Evolutionary conservation across 352 stramenopile species (phyloP).

Genomic region (Pythium scleroteichum): DNA sequence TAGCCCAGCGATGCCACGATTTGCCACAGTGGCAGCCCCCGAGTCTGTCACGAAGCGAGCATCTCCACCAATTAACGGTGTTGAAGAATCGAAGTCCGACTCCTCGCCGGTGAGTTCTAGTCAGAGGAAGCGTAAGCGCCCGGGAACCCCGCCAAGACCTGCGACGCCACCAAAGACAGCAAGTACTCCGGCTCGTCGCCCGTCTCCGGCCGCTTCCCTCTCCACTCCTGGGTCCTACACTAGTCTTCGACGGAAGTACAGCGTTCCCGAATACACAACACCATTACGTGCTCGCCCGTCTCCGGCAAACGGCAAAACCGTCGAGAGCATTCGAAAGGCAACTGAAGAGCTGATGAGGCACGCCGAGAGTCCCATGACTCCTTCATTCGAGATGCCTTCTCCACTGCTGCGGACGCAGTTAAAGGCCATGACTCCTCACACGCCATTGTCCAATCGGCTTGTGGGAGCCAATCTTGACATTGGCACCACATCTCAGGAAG

Average conservation of each 20-base stretch:
- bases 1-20: constrained; percentile 53
- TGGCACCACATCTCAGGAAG: constrained; percentile 68
- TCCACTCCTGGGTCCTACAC: constrained; percentile 32
- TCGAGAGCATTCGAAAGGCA: constrained; percentile 35
- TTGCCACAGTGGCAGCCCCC: constrained; percentile 49
- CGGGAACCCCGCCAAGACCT: constrained; percentile 14
- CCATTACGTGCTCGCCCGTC: constrained; percentile 33
- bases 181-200: constrained; percentile 12
- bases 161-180: neutral
- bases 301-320: constrained; percentile 32
- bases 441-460: constrained; percentile 80
- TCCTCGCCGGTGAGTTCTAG: constrained; percentile 27
- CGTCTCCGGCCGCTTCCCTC: constrained; percentile 18
- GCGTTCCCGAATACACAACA: constrained; percentile 52
- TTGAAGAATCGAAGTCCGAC: constrained; percentile 24
- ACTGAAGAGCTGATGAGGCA: constrained; percentile 41
- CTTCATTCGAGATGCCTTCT: constrained; percentile 71
- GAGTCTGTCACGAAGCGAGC: constrained; percentile 6
- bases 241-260: constrained; percentile 74
- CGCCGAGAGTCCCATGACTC: constrained; percentile 54
- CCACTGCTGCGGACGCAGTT: constrained; percentile 77
- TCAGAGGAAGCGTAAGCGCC: constrained; percentile 55
- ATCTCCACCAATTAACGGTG: neutral
- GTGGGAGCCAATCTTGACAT: constrained; percentile 77
- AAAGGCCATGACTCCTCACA: constrained; percentile 83